phyloP scores from a whole-genome alignment of 1,284 basidiomycete species.

The Cryptococcus sp. region DNA sequence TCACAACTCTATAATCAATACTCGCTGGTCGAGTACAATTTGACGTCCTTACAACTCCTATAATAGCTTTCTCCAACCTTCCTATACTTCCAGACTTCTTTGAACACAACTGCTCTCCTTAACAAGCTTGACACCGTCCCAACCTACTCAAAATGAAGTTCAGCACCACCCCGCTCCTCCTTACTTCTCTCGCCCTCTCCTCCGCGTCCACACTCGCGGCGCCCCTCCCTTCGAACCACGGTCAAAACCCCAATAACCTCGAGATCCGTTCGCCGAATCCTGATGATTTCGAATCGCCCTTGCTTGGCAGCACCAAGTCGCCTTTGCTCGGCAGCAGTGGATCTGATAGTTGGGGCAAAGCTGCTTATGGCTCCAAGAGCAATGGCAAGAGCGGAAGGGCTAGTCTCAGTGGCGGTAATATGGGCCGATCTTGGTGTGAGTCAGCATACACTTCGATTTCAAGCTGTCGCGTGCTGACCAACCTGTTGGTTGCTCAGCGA shows the following conservation, averaged over 20 bases:
- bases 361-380: neutral
- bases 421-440: too few species aligned
- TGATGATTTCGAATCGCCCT: slow-evolving; percentile 5
- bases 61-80: neutral
- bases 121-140: neutral
- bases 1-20: neutral
- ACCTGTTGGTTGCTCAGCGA: neutral
- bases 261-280: slow-evolving; percentile 1
- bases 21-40: slow-evolving; percentile 9
- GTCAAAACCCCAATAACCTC: slow-evolving; percentile 3
- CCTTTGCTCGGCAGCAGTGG: neutral
- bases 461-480: too few species aligned
- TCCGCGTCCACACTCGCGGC: slow-evolving; percentile 12
- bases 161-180: slow-evolving; percentile 14
- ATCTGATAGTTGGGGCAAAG: slow-evolving; percentile 1
- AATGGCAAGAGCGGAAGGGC: too few species aligned
- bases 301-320: slow-evolving; percentile 1
- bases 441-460: too few species aligned
- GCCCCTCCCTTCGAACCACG: slow-evolving; percentile 4
- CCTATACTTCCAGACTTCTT: neutral
- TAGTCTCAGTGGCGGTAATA: too few species aligned
- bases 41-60: neutral
- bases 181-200: slow-evolving; percentile 15
- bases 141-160: slow-evolving; percentile 13
- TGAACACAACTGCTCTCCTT: neutral